A percentile compares a stretch with the other conserved stretches of the same genome.
Evolutionary conservation across 176 grass and related monocot species (phyloP).

Genomic region (Juncus effusus): DNA sequence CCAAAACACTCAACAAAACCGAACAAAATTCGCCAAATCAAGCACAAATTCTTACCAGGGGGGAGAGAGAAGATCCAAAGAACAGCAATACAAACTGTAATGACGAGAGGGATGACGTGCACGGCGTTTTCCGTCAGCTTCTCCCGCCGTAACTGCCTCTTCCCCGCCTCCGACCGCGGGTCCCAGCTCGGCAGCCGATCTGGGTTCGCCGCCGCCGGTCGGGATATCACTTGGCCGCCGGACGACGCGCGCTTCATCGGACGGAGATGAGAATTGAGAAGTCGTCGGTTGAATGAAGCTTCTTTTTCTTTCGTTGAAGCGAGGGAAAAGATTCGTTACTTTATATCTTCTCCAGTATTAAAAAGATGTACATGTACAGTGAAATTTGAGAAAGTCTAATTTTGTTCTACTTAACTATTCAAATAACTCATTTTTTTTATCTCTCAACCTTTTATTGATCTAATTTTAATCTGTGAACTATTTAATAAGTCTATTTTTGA

Average conservation of each 20-base stretch:
- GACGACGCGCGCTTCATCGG: conserved; percentile 11
- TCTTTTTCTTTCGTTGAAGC: neutral
- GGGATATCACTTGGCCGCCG: neutral
- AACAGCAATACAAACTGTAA: conserved; percentile 15
- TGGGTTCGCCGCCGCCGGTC: neutral
- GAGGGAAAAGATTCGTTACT: conserved; percentile 5
- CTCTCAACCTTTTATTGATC: too few relatives aligned
- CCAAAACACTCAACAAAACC: too few relatives aligned
- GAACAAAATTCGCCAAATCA: neutral
- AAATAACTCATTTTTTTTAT: too few relatives aligned
- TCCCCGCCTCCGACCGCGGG: conserved; percentile 22
- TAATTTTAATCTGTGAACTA: too few relatives aligned
- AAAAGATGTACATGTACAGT: neutral
- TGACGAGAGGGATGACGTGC: conserved; percentile 25
- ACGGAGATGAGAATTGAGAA: neutral
- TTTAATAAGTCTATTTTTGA: too few relatives aligned
- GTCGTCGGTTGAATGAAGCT: conserved; percentile 4
- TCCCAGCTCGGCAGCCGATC: conserved; percentile 28
- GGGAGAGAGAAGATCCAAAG: conserved; percentile 29
- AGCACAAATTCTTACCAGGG: neutral
- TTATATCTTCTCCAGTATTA: neutral
- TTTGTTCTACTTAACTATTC: too few relatives aligned
- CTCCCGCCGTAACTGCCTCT: conserved; percentile 17
- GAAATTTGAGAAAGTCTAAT: too few relatives aligned
- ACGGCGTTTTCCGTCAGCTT: conserved; percentile 12